These are phyloP conservation scores for Scleroderma bovista DNA, from an alignment of 768 basidiomycete species.

Conservation along the genomic window DNA sequence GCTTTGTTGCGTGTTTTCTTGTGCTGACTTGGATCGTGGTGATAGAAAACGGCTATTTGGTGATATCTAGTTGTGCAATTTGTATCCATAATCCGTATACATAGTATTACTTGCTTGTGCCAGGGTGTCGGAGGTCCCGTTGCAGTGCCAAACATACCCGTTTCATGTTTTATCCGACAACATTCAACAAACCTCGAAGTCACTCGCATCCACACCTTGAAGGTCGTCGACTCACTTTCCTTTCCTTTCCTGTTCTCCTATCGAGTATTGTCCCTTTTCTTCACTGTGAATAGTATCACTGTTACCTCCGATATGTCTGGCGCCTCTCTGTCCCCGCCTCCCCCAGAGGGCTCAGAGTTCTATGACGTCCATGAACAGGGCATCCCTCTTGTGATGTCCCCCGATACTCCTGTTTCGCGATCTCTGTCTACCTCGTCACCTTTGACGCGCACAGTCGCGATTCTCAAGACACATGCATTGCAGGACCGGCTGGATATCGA, in stretches of 20 bases:
- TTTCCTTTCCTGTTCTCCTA: too few relatives aligned
- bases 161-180: constrained; percentile 5
- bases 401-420: constrained; percentile 3
- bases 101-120: not conserved
- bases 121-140: constrained; percentile 16
- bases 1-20: not conserved
- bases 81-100: constrained; percentile 5
- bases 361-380: constrained; percentile 9
- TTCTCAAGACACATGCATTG: constrained; percentile 79
- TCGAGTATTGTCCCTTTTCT: too few relatives aligned
- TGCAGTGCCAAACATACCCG: not conserved
- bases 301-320: constrained; percentile 16
- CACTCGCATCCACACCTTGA: constrained; percentile 1
- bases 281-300: constrained; percentile 18
- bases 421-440: constrained; percentile 8
- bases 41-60: constrained; percentile 63
- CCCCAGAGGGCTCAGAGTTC: constrained; percentile 12
- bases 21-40: not conserved
- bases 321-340: constrained; percentile 9
- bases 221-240: constrained; percentile 2
- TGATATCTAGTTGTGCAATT: constrained; percentile 31
- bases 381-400: constrained; percentile 1
- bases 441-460: constrained; percentile 66
- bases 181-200: not conserved
- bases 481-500: constrained; percentile 75